Evolutionary conservation across 257 asterid species (phyloP), one percentile per base, ranked within the genome.

Genomic region (Gardenia jasminoides): DNA sequence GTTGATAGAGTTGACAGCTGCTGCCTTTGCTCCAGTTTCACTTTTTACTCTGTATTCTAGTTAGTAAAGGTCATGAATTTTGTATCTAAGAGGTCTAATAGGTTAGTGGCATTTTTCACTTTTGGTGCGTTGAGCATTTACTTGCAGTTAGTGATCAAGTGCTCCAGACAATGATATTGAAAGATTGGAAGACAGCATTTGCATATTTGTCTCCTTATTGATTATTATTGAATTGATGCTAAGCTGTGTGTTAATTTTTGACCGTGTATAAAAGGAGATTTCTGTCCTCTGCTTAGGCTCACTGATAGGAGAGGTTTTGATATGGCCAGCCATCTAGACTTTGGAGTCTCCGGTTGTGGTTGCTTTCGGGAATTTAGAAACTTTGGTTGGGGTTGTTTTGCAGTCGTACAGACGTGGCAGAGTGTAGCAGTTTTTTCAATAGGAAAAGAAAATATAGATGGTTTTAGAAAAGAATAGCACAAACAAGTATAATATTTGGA

Each of bases 71-170:
- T 74, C 48, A 54, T 3, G 24, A 39, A 2, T 20, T 67, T 62
- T 48, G 52, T 36, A 33, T 52, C 10, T 52, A 6, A 20, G 46
- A 64, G n/a, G 33, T 73, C 31, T n/a, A n/a, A n/a, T 46, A 48
- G 28, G 74, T 16, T 33, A 36, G 74, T 31, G 52, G 17, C 47
- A 46, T 46, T 48, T 58, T 79, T 72, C 70, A 47, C 58, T 59
- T 26, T 36, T 58, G 15, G 72, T 30, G 43, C 3, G 47, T 73
- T 48, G 78, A 65, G 69, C 46, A 64, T 39, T 50, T 73, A 48
- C 78, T 73, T 73, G 26, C 82, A 73, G 6, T 73, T 28, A 26
- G 67, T n/a, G 41, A 73, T 48, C 75, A n/a, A 47, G 64, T 24
- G 4, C 31, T 54, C 24, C 36, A 69, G 78, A 36, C 41, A 33